Percentiles rank a stretch among this genome's conserved stretches.
phyloP scores from a whole-genome alignment of 75 land plant species.

The Pinus taeda region DNA sequence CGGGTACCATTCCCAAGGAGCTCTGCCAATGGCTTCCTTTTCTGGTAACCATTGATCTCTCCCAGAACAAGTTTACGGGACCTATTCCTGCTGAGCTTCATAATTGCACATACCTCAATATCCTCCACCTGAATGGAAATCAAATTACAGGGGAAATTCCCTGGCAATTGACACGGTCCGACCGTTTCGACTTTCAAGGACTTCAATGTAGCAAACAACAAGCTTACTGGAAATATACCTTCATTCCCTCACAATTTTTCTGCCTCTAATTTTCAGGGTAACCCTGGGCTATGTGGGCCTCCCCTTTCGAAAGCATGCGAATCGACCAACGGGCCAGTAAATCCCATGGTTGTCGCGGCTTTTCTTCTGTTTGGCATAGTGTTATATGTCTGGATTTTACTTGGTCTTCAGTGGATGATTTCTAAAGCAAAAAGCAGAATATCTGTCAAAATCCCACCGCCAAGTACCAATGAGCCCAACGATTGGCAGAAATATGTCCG shows the following conservation, averaged over 20 bases:
- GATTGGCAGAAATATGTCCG: no score
- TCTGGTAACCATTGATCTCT: slow-evolving; percentile 36
- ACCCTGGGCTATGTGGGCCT: background rate
- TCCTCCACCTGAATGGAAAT: slow-evolving; percentile 54
- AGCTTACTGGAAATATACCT: background rate
- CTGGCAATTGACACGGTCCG: background rate
- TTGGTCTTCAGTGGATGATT: background rate
- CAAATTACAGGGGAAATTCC: slow-evolving; percentile 61
- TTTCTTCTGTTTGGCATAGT: background rate
- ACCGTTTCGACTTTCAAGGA: background rate
- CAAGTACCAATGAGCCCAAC: no score
- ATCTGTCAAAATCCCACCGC: background rate
- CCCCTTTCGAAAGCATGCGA: background rate
- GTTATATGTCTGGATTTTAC: background rate
- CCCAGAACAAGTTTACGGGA: slow-evolving; percentile 15
- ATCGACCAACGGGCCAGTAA: background rate
- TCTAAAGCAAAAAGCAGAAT: background rate
- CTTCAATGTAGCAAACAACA: background rate
- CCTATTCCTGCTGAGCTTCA: slow-evolving; percentile 6
- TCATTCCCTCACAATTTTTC: background rate
- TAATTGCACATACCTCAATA: slow-evolving; percentile 44
- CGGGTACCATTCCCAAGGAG: slow-evolving; percentile 53
- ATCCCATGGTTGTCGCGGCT: background rate
- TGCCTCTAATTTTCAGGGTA: background rate
- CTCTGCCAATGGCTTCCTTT: slow-evolving; percentile 64